Conservation (phyloP, 1,139 yeast genomes). For the Protomyces inouyei region DNA sequence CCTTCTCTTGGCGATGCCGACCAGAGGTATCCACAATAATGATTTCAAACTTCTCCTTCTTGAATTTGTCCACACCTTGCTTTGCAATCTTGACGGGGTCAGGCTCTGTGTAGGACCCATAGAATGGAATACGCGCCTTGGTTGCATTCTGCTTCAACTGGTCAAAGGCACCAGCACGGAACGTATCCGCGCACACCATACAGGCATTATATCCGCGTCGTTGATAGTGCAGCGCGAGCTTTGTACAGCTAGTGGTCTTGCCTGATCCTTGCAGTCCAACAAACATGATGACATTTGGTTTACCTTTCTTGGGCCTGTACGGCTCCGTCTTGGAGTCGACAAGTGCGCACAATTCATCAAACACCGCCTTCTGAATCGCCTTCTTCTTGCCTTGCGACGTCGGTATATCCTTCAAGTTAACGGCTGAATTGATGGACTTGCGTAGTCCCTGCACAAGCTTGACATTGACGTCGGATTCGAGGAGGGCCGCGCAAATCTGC, state of each 20-base stretch:
- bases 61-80: slow-evolving; percentile 89
- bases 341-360: slow-evolving; percentile 80
- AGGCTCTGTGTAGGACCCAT: slow-evolving; percentile 91
- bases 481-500: slow-evolving; percentile 80
- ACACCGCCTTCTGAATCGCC: slow-evolving; percentile 78
- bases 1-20: slow-evolving; percentile 92
- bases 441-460: slow-evolving; percentile 72
- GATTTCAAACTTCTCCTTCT: slow-evolving; percentile 83
- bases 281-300: slow-evolving; percentile 78
- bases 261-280: slow-evolving; percentile 99
- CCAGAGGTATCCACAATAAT: slow-evolving; percentile 98
- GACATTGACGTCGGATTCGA: slow-evolving; percentile 90
- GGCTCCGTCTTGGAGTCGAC: slow-evolving; percentile 66
- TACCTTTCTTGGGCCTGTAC: slow-evolving; percentile 80
- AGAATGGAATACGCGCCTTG: slow-evolving; percentile 88
- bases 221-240: slow-evolving; percentile 89
- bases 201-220: slow-evolving; percentile 93
- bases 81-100: slow-evolving; percentile 90
- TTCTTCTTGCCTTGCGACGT: slow-evolving; percentile 63
- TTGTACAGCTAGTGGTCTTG: slow-evolving; percentile 96
- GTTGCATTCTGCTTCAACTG: slow-evolving; percentile 96
- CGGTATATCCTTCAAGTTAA: slow-evolving; percentile 49
- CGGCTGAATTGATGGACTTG: slow-evolving; percentile 60
- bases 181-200: slow-evolving; percentile 96
- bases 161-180: slow-evolving; percentile 99